Conservation (phyloP, 176 grass and related monocot species). For the Poa pratensis region DNA sequence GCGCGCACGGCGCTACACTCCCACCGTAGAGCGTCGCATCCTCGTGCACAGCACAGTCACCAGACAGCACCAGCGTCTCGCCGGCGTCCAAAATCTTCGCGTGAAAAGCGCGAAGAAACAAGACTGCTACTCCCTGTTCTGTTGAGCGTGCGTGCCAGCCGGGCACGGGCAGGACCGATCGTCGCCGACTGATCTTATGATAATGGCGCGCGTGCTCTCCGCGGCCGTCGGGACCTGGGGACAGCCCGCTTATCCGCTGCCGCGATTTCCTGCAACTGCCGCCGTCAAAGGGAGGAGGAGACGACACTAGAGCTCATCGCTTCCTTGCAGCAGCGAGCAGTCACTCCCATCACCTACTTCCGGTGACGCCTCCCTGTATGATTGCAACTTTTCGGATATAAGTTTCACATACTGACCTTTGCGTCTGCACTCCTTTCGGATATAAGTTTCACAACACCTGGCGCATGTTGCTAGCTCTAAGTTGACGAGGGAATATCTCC, state of each 20-base stretch:
- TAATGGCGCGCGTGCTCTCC: background rate
- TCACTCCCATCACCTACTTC: background rate
- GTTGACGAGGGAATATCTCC: too few species aligned
- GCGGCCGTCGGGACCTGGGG: background rate
- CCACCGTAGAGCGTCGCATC: background rate
- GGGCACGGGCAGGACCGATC: background rate
- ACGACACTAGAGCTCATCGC: background rate
- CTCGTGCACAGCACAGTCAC: background rate
- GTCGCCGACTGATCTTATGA: background rate
- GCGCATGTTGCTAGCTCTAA: too few species aligned
- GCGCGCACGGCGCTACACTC: background rate
- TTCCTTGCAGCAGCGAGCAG: background rate
- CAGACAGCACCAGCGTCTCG: background rate
- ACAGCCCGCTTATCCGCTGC: background rate
- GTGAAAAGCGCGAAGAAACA: background rate
- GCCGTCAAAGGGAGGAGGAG: background rate
- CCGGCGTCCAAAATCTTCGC: background rate
- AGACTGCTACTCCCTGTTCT: background rate
- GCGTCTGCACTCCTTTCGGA: background rate
- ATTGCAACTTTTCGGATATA: constrained; percentile 1
- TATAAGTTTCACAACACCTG: too few species aligned
- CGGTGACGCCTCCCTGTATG: background rate
- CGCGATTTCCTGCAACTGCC: background rate
- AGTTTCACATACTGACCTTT: background rate
- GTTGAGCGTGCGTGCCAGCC: background rate